Base-by-base conservation (phyloP, 225 moss, liverwort and hornwort genomes). In the Pseudisothecium myosuroides region DNA sequence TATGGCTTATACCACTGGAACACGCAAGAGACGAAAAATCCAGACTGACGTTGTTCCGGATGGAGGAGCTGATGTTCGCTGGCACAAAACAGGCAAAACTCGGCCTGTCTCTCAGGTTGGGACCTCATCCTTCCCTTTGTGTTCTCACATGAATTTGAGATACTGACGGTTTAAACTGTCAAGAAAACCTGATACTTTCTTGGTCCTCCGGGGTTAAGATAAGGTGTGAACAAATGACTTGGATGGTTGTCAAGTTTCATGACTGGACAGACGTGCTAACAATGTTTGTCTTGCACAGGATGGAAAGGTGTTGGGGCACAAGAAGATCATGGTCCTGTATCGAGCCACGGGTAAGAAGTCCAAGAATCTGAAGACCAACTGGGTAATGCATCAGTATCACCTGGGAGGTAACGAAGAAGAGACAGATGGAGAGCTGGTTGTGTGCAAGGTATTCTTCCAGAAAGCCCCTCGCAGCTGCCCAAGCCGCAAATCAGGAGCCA, bases 1-100 rank as follows among this genome's bases (percentile, higher is more conserved):
- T 3, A 98, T 96, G 92, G 98, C 98, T 37, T 98, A 98, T 88
- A 98, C 96, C 20, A 98, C 98, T 49, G 98, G 98, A 49, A 96
- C 95, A 6, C 94, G 98, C 58, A 98, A 98, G 90, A 91, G 97
- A 76, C 94, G 98, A 36, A 98, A 97, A 87, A 98, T 98, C 22
- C 95, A 96, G 72, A 87, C 89, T 56, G 95, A 94, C 59, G 96
- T 92, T 85, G 93, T 93, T 49, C 83, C 91, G 8, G 95, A 95
- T 34, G 93, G 95, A 83, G 96, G 94, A 78, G 92, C 95, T 69
- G 98, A 98, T 88, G 95, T 95, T 19, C 96, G 98, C 37, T 98
- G 98, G 98, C 98, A 98, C 85, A 98, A 98, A 89, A 98, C 98
- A 49, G 98, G 98, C 71, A 98, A 97, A 92, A 98, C 98, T 60